These are phyloP conservation scores for Ploettnerulaceae sp. DNA, from an alignment of 2,329 filamentous ascomycete species.

Conservation along the genomic window DNA sequence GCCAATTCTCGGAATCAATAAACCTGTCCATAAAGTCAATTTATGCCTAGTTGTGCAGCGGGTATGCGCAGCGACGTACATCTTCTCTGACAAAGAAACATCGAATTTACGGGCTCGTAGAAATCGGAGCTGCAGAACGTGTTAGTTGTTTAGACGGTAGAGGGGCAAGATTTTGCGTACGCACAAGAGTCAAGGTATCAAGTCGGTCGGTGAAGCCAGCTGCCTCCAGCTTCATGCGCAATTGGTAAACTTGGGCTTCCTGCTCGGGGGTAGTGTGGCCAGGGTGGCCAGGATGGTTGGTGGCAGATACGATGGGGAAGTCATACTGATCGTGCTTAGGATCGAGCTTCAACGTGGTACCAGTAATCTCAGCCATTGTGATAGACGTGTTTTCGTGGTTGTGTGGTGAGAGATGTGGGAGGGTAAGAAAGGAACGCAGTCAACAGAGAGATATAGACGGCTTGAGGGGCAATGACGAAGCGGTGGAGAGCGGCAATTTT, in stretches of 20 bases:
- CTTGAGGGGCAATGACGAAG: slow-evolving; percentile 20
- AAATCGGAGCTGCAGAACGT: slow-evolving; percentile 66
- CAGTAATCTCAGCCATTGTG: slow-evolving; percentile 27
- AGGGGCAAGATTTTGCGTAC: slow-evolving; percentile 29
- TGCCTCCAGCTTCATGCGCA: slow-evolving; percentile 78
- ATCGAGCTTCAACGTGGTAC: slow-evolving; percentile 49
- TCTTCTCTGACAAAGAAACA: slow-evolving; percentile 74
- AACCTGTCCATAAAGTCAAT: slow-evolving; percentile 58
- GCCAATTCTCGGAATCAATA: slow-evolving; percentile 84
- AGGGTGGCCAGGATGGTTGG: slow-evolving; percentile 70
- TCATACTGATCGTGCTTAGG: slow-evolving; percentile 96
- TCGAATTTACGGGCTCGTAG: slow-evolving; percentile 94
- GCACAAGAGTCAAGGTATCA: slow-evolving; percentile 86
- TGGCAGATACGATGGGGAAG: slow-evolving; percentile 74
- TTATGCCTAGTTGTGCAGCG: slow-evolving; percentile 2
- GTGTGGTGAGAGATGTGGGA: slow-evolving; percentile 1
- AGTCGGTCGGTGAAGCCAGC: slow-evolving; percentile 78
- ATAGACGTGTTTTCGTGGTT: slow-evolving; percentile 5
- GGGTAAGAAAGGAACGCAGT: background rate
- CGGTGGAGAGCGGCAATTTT: background rate
- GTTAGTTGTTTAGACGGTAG: slow-evolving; percentile 4
- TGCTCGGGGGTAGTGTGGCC: slow-evolving; percentile 82
- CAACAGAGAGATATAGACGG: slow-evolving; percentile 2
- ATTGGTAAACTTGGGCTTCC: slow-evolving; percentile 82
- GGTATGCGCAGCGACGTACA: slow-evolving; percentile 53